These are phyloP conservation scores for Candida glucosophila DNA, from an alignment of 1,139 yeast genomes.

Conservation along the genomic window DNA sequence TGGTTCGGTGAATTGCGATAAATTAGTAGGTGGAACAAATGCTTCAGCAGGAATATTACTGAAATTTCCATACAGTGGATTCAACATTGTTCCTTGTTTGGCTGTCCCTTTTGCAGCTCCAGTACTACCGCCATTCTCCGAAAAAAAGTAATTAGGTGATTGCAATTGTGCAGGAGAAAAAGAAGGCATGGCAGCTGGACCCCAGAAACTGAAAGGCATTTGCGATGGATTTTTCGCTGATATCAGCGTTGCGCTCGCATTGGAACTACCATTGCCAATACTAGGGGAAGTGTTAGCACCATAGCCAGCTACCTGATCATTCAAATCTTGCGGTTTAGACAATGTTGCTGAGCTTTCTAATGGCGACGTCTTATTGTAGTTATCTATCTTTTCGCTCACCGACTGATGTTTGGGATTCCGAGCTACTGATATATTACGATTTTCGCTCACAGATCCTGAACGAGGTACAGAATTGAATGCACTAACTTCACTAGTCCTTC, in stretches of 20 bases:
- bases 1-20: neutral
- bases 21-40: constrained; percentile 1
- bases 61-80: neutral
- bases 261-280: no score
- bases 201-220: constrained; percentile 44
- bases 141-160: constrained; percentile 21
- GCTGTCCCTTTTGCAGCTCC: no score
- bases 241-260: no score
- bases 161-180: constrained; percentile 46
- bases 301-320: constrained; percentile 8
- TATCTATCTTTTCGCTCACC: constrained; percentile 58
- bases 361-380: constrained; percentile 44
- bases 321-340: constrained; percentile 23
- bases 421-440: constrained; percentile 33
- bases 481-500: constrained; percentile 48
- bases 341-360: constrained; percentile 37
- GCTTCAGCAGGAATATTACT: neutral
- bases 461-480: constrained; percentile 27
- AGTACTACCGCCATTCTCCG: constrained; percentile 8
- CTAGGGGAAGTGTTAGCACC: no score
- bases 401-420: constrained; percentile 46
- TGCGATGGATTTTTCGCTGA: constrained; percentile 3
- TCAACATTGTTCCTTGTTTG: neutral
- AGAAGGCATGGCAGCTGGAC: constrained; percentile 54
- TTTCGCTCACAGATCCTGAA: constrained; percentile 37